These are phyloP conservation scores for Echria macrotheca DNA, from an alignment of 495 filamentous ascomycete species.

Conservation along the genomic window DNA sequence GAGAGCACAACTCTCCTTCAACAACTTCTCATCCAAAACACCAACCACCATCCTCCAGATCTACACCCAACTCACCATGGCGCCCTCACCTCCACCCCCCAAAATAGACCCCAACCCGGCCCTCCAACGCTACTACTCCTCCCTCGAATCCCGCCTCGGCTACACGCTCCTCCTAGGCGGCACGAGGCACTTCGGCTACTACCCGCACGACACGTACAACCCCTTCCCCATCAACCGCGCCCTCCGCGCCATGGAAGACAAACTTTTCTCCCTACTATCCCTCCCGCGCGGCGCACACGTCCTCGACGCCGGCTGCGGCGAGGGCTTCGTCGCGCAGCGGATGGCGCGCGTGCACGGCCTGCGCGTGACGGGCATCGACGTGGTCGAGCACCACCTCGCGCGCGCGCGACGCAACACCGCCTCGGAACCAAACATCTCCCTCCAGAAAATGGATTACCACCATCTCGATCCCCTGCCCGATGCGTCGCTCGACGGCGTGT, in stretches of 20 bases:
- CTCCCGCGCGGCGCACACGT: slow-evolving; percentile 37
- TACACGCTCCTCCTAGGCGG: slow-evolving; percentile 47
- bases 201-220: slow-evolving; percentile 40
- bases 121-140: slow-evolving; percentile 25
- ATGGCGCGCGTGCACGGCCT: slow-evolving; percentile 36
- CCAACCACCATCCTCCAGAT: too few relatives aligned
- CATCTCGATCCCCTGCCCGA: slow-evolving; percentile 37
- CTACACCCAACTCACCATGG: background rate
- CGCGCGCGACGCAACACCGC: slow-evolving; percentile 41
- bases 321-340: slow-evolving; percentile 44
- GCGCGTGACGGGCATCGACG: slow-evolving; percentile 45
- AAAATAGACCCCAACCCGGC: slow-evolving; percentile 5
- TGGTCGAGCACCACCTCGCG: slow-evolving; percentile 44
- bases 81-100: background rate
- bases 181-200: slow-evolving; percentile 50
- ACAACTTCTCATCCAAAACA: too few relatives aligned
- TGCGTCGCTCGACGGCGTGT: slow-evolving; percentile 47
- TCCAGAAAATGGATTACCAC: slow-evolving; percentile 48
- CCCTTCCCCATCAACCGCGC: slow-evolving; percentile 42
- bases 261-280: slow-evolving; percentile 33
- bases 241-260: slow-evolving; percentile 46
- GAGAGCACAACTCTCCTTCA: too few relatives aligned
- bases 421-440: slow-evolving; percentile 25
- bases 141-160: slow-evolving; percentile 45
- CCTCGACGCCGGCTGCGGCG: slow-evolving; percentile 51